Evolutionary conservation across 371 early-diverging fungal species (phyloP).

Genomic region (Saksenaea vasiformis): DNA sequence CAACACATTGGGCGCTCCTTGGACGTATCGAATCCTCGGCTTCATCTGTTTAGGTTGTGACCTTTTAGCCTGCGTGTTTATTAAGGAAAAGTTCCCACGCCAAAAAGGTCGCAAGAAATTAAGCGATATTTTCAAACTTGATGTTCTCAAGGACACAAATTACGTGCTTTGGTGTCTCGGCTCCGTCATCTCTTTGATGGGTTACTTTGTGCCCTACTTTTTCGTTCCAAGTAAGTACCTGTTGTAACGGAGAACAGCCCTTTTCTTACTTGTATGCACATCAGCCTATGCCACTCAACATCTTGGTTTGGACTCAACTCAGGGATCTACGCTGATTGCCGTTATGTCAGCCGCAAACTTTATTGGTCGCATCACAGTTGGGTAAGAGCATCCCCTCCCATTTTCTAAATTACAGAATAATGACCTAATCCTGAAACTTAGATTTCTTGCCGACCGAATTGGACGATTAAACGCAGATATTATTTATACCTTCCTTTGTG

Average conservation of each 20-base stretch:
- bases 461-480: constrained; percentile 15
- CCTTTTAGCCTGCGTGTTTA: constrained; percentile 22
- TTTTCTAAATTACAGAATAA: too few species aligned
- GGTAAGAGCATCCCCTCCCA: too few species aligned
- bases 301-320: constrained; percentile 12
- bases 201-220: constrained; percentile 56
- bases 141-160: constrained; percentile 32
- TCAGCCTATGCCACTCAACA: constrained; percentile 17
- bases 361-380: constrained; percentile 48
- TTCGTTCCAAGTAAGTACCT: constrained; percentile 29
- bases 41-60: constrained; percentile 41
- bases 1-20: constrained; percentile 45
- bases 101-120: constrained; percentile 17
- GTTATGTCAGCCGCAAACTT: constrained; percentile 47
- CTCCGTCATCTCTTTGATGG: constrained; percentile 37
- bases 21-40: constrained; percentile 50
- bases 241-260: neutral
- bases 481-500: constrained; percentile 9
- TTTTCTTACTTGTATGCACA: too few species aligned
- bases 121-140: constrained; percentile 35
- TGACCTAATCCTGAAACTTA: too few species aligned
- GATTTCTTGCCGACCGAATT: constrained; percentile 13
- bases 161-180: constrained; percentile 36
- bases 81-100: constrained; percentile 26
- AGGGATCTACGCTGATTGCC: constrained; percentile 21